phyloP scores from a whole-genome alignment of 768 basidiomycete species.

The Macrocybe gigantea region DNA sequence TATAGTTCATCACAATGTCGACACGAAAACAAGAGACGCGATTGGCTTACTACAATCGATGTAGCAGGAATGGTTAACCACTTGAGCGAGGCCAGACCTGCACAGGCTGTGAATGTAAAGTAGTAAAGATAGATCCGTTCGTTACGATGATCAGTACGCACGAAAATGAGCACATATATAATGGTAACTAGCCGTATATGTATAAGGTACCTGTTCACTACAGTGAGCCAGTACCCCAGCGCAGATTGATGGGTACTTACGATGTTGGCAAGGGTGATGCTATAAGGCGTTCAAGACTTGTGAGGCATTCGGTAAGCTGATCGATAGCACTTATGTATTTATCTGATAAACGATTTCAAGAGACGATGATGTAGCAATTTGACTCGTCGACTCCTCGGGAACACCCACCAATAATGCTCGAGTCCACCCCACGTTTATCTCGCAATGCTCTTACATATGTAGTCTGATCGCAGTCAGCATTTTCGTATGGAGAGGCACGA shows the following conservation, averaged over 20 bases:
- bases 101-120: conserved; percentile 42
- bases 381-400: too few species aligned
- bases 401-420: conserved; percentile 27
- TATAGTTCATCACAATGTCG: not conserved
- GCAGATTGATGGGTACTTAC: conserved; percentile 23
- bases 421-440: conserved; percentile 43
- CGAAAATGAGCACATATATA: conserved; percentile 56
- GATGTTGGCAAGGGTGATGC: conserved; percentile 76
- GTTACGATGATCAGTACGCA: conserved; percentile 18
- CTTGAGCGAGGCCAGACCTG: conserved; percentile 49
- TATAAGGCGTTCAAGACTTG: conserved; percentile 65
- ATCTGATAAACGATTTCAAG: conserved; percentile 24
- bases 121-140: not conserved
- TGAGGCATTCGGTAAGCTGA: conserved; percentile 57
- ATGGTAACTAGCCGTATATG: conserved; percentile 64
- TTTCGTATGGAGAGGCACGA: not conserved
- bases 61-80: conserved; percentile 67
- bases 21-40: conserved; percentile 2
- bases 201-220: conserved; percentile 46
- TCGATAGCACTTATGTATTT: conserved; percentile 42
- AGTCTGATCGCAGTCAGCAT: conserved; percentile 34
- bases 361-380: not conserved
- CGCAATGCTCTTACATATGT: conserved; percentile 63
- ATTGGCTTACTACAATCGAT: conserved; percentile 35
- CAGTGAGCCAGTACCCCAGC: not conserved